These are phyloP conservation scores for Pseudomassariella vexata DNA, from an alignment of 2,329 filamentous ascomycete genomes.

Conservation along the genomic window DNA sequence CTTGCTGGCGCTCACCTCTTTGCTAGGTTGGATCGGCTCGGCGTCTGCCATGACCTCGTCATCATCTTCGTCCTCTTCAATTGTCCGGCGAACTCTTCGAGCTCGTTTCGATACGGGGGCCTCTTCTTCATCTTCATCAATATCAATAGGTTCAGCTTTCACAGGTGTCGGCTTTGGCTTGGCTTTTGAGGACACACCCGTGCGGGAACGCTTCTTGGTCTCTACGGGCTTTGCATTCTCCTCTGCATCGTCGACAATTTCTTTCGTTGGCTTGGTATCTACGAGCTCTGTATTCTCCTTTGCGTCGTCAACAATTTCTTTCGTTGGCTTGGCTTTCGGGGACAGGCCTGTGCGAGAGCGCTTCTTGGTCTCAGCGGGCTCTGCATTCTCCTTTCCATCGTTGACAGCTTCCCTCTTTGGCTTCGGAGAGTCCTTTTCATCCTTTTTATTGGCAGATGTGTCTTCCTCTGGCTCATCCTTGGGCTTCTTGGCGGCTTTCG, in stretches of 20 bases:
- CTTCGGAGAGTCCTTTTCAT: constrained; percentile 11
- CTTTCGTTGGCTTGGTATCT: no score
- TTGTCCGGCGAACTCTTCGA: constrained; percentile 38
- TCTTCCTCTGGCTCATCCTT: constrained; percentile 24
- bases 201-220: constrained; percentile 39
- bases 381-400: constrained; percentile 30
- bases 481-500: constrained; percentile 38
- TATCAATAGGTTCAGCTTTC: constrained; percentile 22
- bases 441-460: constrained; percentile 10
- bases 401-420: constrained; percentile 16
- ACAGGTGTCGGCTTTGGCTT: constrained; percentile 20
- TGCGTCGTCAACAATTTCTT: no score
- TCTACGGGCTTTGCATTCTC: constrained; percentile 34
- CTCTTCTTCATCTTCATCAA: constrained; percentile 26
- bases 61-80: constrained; percentile 48
- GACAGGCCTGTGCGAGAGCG: constrained; percentile 26
- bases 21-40: constrained; percentile 21
- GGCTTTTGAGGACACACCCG: constrained; percentile 15
- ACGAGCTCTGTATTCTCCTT: no score
- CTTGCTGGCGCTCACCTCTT: constrained; percentile 22
- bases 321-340: constrained; percentile 14
- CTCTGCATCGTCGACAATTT: constrained; percentile 24
- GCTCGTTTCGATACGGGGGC: constrained; percentile 23
- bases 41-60: constrained; percentile 30
- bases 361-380: constrained; percentile 40